Evolutionary conservation across 176 grass and related monocot species (phyloP).

Genomic region (Rhipidocladum racemiflorum): DNA sequence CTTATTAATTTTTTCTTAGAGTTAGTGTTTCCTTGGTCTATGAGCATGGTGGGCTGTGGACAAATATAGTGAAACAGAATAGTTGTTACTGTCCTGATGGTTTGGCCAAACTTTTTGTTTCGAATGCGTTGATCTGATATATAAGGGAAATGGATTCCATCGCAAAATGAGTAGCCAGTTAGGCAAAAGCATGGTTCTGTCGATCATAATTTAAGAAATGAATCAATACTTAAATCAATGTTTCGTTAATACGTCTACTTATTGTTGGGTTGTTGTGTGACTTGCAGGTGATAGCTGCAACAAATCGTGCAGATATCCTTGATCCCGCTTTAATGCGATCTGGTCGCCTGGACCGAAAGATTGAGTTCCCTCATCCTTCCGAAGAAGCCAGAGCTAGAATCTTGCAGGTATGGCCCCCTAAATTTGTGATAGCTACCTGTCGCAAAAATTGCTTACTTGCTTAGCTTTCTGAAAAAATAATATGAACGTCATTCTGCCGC

Average conservation of each 20-base stretch:
- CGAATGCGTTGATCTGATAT: not conserved
- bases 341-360: conserved; percentile 74
- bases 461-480: not conserved
- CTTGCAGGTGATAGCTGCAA: conserved; percentile 74
- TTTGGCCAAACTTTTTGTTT: not conserved
- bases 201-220: conserved; percentile 1
- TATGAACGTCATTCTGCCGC: not conserved
- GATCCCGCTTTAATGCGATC: conserved; percentile 80
- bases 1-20: no score
- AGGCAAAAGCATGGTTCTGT: not conserved
- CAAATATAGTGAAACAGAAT: no score
- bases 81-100: not conserved
- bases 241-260: not conserved
- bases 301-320: conserved; percentile 76
- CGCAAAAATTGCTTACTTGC: not conserved
- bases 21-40: no score
- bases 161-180: not conserved
- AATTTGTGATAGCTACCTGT: not conserved
- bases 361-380: conserved; percentile 75
- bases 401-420: conserved; percentile 50
- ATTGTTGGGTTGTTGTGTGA: not conserved
- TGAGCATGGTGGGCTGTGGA: no score
- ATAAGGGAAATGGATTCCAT: not conserved
- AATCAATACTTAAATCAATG: not conserved
- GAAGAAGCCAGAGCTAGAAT: conserved; percentile 71